Evolutionary conservation across 2,329 filamentous ascomycete species (phyloP).

Genomic region (Fulvia fulva): DNA sequence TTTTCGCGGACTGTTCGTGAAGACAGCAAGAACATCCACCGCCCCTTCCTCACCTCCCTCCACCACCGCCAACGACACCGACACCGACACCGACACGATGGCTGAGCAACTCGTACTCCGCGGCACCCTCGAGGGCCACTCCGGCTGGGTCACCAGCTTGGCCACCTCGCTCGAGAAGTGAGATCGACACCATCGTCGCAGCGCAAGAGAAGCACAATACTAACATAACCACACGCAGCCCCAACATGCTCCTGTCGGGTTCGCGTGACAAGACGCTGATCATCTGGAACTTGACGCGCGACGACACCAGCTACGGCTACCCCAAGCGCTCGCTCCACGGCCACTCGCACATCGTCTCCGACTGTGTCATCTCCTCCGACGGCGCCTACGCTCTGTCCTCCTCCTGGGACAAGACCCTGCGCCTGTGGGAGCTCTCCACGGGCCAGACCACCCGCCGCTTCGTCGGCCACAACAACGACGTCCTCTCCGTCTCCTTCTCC

Average conservation of each 20-base stretch:
- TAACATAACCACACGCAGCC: slow-evolving; percentile 52
- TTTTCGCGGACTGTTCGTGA: neutral
- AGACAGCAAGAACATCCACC: neutral
- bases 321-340: slow-evolving; percentile 98
- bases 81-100: slow-evolving; percentile 20
- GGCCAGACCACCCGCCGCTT: slow-evolving; percentile 97
- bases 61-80: neutral
- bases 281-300: slow-evolving; percentile 99
- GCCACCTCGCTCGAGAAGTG: slow-evolving; percentile 98
- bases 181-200: slow-evolving; percentile 3
- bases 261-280: slow-evolving; percentile 98
- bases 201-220: slow-evolving; percentile 40
- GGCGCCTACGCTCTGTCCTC: slow-evolving; percentile 98
- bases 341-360: slow-evolving; percentile 99
- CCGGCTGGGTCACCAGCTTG: slow-evolving; percentile 98
- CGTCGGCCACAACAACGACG: slow-evolving; percentile 98
- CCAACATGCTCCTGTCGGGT: slow-evolving; percentile 98
- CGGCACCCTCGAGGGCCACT: slow-evolving; percentile 69
- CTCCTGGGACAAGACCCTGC: slow-evolving; percentile 99
- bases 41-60: neutral
- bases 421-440: slow-evolving; percentile 97
- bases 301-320: slow-evolving; percentile 97
- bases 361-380: slow-evolving; percentile 99
- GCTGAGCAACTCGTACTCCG: slow-evolving; percentile 43
- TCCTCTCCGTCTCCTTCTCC: slow-evolving; percentile 99